A percentile compares a stretch with the other conserved stretches of the same genome.
Conservation (phyloP, 768 basidiomycete species). For the Hirschioporus abietinus region DNA sequence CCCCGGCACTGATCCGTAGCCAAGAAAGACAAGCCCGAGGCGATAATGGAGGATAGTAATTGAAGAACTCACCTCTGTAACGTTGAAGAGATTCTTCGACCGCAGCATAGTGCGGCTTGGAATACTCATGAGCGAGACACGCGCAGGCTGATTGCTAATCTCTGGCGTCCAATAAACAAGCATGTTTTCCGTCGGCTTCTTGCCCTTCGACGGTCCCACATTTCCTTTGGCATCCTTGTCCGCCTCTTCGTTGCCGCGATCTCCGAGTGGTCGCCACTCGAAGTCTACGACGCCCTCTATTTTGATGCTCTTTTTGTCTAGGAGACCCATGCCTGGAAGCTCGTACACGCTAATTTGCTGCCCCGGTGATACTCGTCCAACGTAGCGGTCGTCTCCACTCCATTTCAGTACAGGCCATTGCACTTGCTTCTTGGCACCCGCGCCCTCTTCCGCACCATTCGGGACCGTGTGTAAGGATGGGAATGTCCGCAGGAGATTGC, state of each 20-base stretch:
- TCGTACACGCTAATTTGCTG: slow-evolving; percentile 97
- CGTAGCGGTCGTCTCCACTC: slow-evolving; percentile 94
- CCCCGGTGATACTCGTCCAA: slow-evolving; percentile 83
- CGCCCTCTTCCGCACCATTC: slow-evolving; percentile 47
- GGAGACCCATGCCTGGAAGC: slow-evolving; percentile 86
- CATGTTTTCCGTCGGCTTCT: slow-evolving; percentile 84
- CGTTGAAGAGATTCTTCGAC: slow-evolving; percentile 97
- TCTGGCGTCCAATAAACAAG: slow-evolving; percentile 98
- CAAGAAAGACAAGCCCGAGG: slow-evolving; percentile 3
- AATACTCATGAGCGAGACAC: slow-evolving; percentile 89
- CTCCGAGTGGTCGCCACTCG: slow-evolving; percentile 95
- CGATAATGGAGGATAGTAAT: slow-evolving; percentile 5
- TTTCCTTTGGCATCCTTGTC: slow-evolving; percentile 44
- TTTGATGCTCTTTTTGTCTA: slow-evolving; percentile 96
- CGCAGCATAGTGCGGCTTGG: slow-evolving; percentile 80
- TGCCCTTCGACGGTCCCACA: slow-evolving; percentile 39
- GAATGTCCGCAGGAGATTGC: slow-evolving; percentile 89
- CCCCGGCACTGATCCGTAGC: not conserved
- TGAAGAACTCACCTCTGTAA: slow-evolving; percentile 71
- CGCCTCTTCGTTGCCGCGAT: slow-evolving; percentile 76
- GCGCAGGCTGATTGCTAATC: slow-evolving; percentile 91
- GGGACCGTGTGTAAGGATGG: slow-evolving; percentile 43
- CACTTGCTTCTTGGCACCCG: slow-evolving; percentile 70
- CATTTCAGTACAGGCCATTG: slow-evolving; percentile 96
- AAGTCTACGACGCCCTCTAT: slow-evolving; percentile 97